A percentile compares a stretch with the other conserved stretches of the same genome.
These are phyloP conservation scores for Sherardia arvensis DNA, from an alignment of 257 asterid species.

Conservation along the genomic window DNA sequence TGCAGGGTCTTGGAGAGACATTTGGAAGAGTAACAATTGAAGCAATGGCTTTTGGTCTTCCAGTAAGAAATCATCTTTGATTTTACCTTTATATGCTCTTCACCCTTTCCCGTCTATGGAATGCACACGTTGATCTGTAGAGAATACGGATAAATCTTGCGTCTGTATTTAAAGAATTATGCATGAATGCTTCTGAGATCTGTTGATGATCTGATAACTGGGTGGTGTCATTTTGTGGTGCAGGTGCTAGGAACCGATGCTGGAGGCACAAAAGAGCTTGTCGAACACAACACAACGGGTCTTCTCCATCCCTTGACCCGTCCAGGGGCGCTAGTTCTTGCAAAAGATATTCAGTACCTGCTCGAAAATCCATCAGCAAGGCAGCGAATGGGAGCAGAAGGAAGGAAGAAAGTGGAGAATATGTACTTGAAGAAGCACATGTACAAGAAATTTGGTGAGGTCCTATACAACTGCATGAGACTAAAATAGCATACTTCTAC, in stretches of 20 bases:
- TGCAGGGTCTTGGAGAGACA: conserved; percentile 98
- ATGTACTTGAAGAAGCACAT: conserved; percentile 81
- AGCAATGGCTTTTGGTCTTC: conserved; percentile 99
- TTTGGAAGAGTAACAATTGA: conserved; percentile 97
- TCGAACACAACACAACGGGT: conserved; percentile 72
- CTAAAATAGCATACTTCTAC: conserved; percentile 40
- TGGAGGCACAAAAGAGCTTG: conserved; percentile 90
- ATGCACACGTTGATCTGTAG: neutral
- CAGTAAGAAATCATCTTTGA: conserved; percentile 40
- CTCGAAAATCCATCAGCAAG: conserved; percentile 51
- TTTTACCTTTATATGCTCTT: conserved; percentile 8
- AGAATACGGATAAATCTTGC: neutral
- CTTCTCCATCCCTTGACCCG: conserved; percentile 89
- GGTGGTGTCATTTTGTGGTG: conserved; percentile 6
- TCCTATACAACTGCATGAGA: conserved; percentile 80
- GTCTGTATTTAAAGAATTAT: neutral
- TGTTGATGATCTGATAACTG: neutral
- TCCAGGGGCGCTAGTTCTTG: conserved; percentile 56
- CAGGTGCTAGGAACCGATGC: conserved; percentile 92
- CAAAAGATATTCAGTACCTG: conserved; percentile 52
- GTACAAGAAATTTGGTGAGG: conserved; percentile 87
- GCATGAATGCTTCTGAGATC: neutral
- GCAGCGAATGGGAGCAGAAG: conserved; percentile 65
- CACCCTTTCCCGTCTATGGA: neutral
- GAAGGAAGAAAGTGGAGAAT: conserved; percentile 74